A percentile compares a stretch with the other conserved stretches of the same genome.
Conservation (phyloP, 805 yeast genomes). For the Groenewaldozyma salmanticensis region DNA sequence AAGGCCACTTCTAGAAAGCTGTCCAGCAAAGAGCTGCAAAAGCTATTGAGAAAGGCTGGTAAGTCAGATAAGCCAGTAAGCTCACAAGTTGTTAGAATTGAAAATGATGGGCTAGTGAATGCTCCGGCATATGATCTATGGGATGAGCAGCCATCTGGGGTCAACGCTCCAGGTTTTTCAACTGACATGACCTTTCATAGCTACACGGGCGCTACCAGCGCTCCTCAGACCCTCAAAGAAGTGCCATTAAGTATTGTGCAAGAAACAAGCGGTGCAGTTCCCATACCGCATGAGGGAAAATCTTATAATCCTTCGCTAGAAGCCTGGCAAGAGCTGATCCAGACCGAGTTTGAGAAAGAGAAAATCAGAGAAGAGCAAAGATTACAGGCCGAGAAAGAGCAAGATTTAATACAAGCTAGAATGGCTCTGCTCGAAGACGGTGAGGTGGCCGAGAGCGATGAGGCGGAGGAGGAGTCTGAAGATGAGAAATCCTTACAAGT, state of each 20-base stretch:
- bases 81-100: constrained; percentile 42
- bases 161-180: constrained; percentile 7
- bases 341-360: constrained; percentile 56
- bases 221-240: constrained; percentile 38
- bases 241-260: constrained; percentile 50
- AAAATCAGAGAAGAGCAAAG: constrained; percentile 57
- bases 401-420: constrained; percentile 52
- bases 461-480: constrained; percentile 24
- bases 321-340: constrained; percentile 68
- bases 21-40: constrained; percentile 49
- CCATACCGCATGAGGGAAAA: constrained; percentile 71
- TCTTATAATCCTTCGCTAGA: constrained; percentile 86
- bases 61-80: constrained; percentile 44
- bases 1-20: constrained; percentile 37
- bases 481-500: constrained; percentile 15
- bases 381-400: constrained; percentile 50
- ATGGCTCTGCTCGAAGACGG: constrained; percentile 53
- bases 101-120: constrained; percentile 53
- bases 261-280: constrained; percentile 30
- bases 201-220: constrained; percentile 18
- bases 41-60: constrained; percentile 71
- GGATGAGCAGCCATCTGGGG: constrained; percentile 31
- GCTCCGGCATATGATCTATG: constrained; percentile 58
- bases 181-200: constrained; percentile 6
- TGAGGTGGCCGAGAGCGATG: constrained; percentile 30